These are phyloP conservation scores for Vicia sativa DNA, from an alignment of 306 rosid genomes.

Conservation along the genomic window DNA sequence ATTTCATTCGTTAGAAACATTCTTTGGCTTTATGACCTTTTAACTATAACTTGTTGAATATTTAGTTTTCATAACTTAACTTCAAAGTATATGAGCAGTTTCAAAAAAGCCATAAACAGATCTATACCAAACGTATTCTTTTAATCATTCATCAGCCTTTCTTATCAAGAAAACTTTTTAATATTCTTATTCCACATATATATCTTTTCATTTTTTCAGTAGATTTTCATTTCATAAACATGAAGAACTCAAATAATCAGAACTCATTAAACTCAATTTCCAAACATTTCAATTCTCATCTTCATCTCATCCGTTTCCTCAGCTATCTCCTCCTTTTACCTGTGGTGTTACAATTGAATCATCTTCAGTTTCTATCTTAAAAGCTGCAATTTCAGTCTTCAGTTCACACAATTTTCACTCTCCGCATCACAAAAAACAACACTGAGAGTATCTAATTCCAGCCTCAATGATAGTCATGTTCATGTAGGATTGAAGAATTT, in stretches of 20 bases:
- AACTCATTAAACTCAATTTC: slow-evolving; percentile 33
- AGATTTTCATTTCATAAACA: slow-evolving; percentile 25
- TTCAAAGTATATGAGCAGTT: slow-evolving; percentile 12
- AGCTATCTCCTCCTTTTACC: slow-evolving; percentile 51
- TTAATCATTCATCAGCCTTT: slow-evolving; percentile 5
- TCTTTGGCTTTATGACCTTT: slow-evolving; percentile 2
- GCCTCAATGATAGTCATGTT: background rate
- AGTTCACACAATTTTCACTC: slow-evolving; percentile 48
- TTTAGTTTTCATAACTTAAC: background rate
- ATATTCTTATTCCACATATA: slow-evolving; percentile 29
- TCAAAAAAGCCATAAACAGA: slow-evolving; percentile 15
- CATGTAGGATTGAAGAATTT: slow-evolving; percentile 48
- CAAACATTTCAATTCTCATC: slow-evolving; percentile 38
- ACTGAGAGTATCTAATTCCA: background rate
- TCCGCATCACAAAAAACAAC: slow-evolving; percentile 32
- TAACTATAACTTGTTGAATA: background rate
- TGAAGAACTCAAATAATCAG: slow-evolving; percentile 44
- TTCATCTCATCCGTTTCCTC: slow-evolving; percentile 44
- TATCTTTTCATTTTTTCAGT: background rate
- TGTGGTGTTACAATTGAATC: slow-evolving; percentile 61
- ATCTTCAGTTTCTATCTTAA: slow-evolving; percentile 46
- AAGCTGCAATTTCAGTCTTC: slow-evolving; percentile 43
- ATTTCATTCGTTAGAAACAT: background rate
- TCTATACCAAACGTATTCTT: slow-evolving; percentile 25
- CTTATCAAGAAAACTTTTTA: slow-evolving; percentile 11